These are phyloP conservation scores for Funneliformis caledonium DNA, from an alignment of 371 early-diverging fungal species.

Conservation along the genomic window DNA sequence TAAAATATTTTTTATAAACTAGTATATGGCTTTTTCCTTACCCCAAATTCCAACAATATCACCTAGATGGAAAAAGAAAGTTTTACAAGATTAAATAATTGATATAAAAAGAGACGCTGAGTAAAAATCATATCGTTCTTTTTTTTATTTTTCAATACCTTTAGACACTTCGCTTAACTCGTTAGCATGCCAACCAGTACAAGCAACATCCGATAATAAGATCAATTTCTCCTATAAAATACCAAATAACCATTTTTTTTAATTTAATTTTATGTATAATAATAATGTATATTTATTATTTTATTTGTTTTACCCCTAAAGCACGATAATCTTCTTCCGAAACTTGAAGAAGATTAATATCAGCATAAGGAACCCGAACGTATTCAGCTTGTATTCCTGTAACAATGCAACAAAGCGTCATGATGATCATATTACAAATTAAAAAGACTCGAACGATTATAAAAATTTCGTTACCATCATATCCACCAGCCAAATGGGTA, in stretches of 20 bases:
- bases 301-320: neutral
- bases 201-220: constrained; percentile 62
- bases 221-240: constrained; percentile 62
- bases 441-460: too few relatives aligned
- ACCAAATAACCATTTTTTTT: neutral
- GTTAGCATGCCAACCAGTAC: constrained; percentile 63
- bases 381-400: constrained; percentile 64
- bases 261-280: neutral
- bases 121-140: neutral
- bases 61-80: neutral
- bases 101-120: too few relatives aligned
- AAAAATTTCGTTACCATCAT: constrained; percentile 40
- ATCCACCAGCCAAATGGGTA: constrained; percentile 51
- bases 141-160: constrained; percentile 43
- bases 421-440: too few relatives aligned
- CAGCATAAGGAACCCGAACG: constrained; percentile 60
- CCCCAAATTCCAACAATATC: constrained; percentile 29
- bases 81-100: neutral
- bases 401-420: constrained; percentile 42
- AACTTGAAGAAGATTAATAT: constrained; percentile 61
- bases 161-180: constrained; percentile 50
- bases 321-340: constrained; percentile 43
- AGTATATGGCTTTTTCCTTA: neutral
- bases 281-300: neutral
- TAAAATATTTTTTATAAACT: too few relatives aligned